Conservation (phyloP, 306 rosid genomes). For the Prunus kanzakura region DNA sequence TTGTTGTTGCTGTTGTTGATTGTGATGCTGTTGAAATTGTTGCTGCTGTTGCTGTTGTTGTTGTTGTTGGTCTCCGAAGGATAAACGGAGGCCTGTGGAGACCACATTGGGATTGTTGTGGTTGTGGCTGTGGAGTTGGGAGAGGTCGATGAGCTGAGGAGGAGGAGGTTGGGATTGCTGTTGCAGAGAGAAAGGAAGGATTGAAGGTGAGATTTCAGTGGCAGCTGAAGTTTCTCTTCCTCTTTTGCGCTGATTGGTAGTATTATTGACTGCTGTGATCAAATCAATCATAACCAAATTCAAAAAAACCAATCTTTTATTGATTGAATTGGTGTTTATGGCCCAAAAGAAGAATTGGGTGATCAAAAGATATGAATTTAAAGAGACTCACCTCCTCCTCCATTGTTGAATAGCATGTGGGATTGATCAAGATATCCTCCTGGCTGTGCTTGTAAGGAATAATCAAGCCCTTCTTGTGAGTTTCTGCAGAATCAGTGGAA, state of each 20-base stretch:
- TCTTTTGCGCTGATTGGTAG: constrained; percentile 58
- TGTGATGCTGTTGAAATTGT: constrained; percentile 16
- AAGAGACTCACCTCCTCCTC: constrained; percentile 24
- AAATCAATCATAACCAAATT: neutral
- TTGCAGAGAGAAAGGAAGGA: constrained; percentile 52
- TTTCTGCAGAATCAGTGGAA: constrained; percentile 40
- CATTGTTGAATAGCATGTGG: constrained; percentile 65
- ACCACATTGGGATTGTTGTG: constrained; percentile 64
- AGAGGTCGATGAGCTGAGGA: constrained; percentile 69
- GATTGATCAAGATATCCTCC: constrained; percentile 67
- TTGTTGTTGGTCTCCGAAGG: constrained; percentile 58
- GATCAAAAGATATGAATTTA: neutral
- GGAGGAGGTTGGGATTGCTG: constrained; percentile 50
- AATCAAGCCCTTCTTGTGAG: constrained; percentile 67
- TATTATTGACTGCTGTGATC: constrained; percentile 24
- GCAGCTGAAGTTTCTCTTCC: constrained; percentile 57
- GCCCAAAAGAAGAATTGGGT: neutral
- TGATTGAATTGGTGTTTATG: neutral
- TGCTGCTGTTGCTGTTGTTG: constrained; percentile 29
- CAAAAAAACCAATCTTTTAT: neutral
- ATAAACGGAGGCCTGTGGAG: constrained; percentile 83
- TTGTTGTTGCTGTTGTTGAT: constrained; percentile 36
- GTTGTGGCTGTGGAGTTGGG: constrained; percentile 63
- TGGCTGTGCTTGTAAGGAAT: constrained; percentile 60
- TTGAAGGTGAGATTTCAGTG: constrained; percentile 33